Base-by-base conservation (phyloP, 2,329 filamentous ascomycete species). In the Fusarium sp. region DNA sequence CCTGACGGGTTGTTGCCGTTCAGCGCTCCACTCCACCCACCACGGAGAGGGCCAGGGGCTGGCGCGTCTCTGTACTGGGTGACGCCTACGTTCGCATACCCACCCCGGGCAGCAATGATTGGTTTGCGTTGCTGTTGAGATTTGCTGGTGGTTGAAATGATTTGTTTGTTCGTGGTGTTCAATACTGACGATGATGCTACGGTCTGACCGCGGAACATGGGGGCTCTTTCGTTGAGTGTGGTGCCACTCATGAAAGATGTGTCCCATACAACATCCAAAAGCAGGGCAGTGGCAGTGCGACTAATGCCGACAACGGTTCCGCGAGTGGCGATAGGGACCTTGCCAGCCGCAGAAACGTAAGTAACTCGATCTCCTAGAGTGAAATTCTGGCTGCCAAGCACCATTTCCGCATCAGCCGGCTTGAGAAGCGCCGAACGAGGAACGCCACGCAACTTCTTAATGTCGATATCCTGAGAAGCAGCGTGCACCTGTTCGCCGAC, bases 291-390 rank as follows among this genome's bases (percentile, higher is more conserved):
- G 20, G 94, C 86, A 31, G 94, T 97, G 57, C 93, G 91, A 64
- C 94, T 97, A 76, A 97, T 91, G 36, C 96, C 96, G 58, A 97
- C 91, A n/a, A 99, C 93, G 2, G 96, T 98, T 74, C 97, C 96
- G 55, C 91, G 89, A 54, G 92, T 92, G 36, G 92, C 94, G 73
- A 99, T 97, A 2, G 96, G 96, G 2, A 99, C 95, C 76, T 97
- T 95, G 70, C 96, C 96, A 57, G 94, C 93, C 71, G 95, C 92
- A 74, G 94, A 92, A 10, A 94, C 93, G 78, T 97, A 99, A 40
- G 97, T 92, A 26, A 99, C 88, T 23, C 97, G 91, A 79, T 99
- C 94, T 55, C 96, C 96, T 33, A 99, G 86, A 57, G 81, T 80
- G 80, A 97, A 99, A 20, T 80, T 85, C 78, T 99, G 97, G 77